Base-by-base conservation (phyloP, 768 basidiomycete species). In the Pleurotus pulmonarius region DNA sequence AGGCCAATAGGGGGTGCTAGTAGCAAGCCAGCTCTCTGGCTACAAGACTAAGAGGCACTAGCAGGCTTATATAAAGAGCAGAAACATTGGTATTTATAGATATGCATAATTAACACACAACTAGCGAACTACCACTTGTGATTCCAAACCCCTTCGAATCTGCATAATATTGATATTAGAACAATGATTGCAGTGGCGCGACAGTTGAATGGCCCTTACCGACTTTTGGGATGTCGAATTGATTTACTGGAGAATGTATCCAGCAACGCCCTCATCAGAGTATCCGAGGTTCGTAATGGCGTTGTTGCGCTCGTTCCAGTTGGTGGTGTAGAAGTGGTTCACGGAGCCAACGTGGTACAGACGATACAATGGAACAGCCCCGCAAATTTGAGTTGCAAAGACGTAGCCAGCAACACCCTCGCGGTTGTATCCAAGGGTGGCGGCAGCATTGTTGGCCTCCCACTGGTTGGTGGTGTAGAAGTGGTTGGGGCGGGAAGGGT, bases 341-440 rank as follows among this genome's bases (percentile, higher is more conserved):
- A n/a, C 37, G 8, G 3, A 25, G 18, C 29, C 40, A 29, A 22
- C 16, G 39, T 49, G n/a, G 55, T 37, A 61, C 25, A 53, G n/a
- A 24, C 51, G 51, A 24, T 41, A 53, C 49, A 58, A 58, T 11
- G 57, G 57, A 18, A 55, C 48, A 25, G 22, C n/a, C 15, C n/a
- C 16, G 34, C 40, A 53, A 18, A 13, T 24, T 25, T 39, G 51
- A 11, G 20, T 11, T 15, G 22, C 44, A 40, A 57, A 61, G 45
- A 58, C 37, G 39, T 59, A 61, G 3, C 55, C 58, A 37, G 54
- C 45, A 22, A 58, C 38, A 13, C 56, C 59, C 46, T 61, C 61
- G 20, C 51, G 43, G 22, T 11, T 54, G 29, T 55, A 61, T 3
- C 58, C 60, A 18, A 45, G 38, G 16, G 16, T n/a, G 29, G 3